Evolutionary conservation across 2,329 filamentous ascomycete species (phyloP).

Genomic region (Penicillium sp.): DNA sequence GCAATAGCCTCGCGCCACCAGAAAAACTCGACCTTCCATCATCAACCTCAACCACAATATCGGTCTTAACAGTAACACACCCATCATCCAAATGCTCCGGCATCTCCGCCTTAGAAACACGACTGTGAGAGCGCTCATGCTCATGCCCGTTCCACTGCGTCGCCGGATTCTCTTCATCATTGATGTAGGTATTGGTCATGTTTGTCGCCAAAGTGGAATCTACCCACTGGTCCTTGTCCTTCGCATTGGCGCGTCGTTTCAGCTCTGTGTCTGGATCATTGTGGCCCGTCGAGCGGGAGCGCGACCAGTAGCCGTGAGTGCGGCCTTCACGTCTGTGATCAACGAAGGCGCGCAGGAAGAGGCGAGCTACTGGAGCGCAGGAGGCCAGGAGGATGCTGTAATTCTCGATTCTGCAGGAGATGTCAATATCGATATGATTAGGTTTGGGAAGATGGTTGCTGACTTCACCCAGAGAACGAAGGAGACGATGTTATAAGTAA

Average conservation of each 20-base stretch:
- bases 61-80: conserved; percentile 32
- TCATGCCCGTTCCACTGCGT: conserved; percentile 8
- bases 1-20: conserved; percentile 18
- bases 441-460: background rate
- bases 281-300: conserved; percentile 20
- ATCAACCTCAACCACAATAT: conserved; percentile 33
- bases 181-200: background rate
- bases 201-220: conserved; percentile 16
- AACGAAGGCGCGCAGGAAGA: conserved; percentile 34
- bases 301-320: conserved; percentile 24
- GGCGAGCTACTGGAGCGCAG: conserved; percentile 35
- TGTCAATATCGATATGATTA: background rate
- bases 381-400: conserved; percentile 39
- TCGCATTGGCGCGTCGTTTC: conserved; percentile 6
- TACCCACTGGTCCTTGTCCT: conserved; percentile 19
- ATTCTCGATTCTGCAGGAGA: conserved; percentile 34
- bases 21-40: conserved; percentile 18
- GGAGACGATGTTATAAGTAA: conserved; percentile 38
- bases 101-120: conserved; percentile 13
- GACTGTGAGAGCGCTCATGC: conserved; percentile 14
- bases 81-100: conserved; percentile 13
- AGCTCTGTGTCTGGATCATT: conserved; percentile 19
- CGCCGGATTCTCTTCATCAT: conserved; percentile 17
- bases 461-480: conserved; percentile 42
- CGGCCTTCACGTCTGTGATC: conserved; percentile 24